Base-by-base conservation (phyloP, 257 asterid species). In the Jaltomata sinuosa region DNA sequence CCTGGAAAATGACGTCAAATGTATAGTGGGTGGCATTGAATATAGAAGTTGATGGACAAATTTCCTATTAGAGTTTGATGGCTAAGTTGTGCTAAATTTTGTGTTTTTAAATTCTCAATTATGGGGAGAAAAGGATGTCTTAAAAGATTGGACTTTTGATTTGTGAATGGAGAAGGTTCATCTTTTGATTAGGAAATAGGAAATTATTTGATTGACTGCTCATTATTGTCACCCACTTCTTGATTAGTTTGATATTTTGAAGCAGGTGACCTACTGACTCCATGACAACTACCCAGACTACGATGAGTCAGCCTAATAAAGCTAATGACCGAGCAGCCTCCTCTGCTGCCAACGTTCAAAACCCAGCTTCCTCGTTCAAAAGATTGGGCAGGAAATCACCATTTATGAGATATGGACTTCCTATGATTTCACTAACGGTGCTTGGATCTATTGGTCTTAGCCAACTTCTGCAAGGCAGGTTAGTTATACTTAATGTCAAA, bases 391-490 rank as follows among this genome's bases (percentile, higher is more conserved):
- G 99, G 87, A 89, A 40, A 81, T 87, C 98, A 0, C 99, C 99
- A 0, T 94, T 96, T 84, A 32, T 92, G 84, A 92, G 98, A 91
- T 96, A 93, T 86, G 98, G 99, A 71, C 95, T 94, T 82, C 98
- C 98, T 1, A 93, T 96, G 97, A 96, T 96, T 87, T 96, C 98
- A 21, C 92, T 96, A 69, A 93, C 97, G 52, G 98, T 96, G 83
- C 83, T 96, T 76, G 99, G 99, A 49, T 90, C 98, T 49, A 88
- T 96, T 21, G 99, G 99, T 38, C 98, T 96, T 83, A 97, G 98
- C 84, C 98, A 96, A 87, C 93, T 96, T 72, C 85, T 96, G 79
- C 99, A 94, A 89, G 98, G 99, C 90, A 93, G 98, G 99, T 96
- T 71, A 79, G 97, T 84, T 59, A 78, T 49, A 76, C 62, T 49